A percentile compares a stretch with the other conserved stretches of the same genome.
Conservation (phyloP, 73 alveolate genomes). For the Paramecium caudatum region DNA sequence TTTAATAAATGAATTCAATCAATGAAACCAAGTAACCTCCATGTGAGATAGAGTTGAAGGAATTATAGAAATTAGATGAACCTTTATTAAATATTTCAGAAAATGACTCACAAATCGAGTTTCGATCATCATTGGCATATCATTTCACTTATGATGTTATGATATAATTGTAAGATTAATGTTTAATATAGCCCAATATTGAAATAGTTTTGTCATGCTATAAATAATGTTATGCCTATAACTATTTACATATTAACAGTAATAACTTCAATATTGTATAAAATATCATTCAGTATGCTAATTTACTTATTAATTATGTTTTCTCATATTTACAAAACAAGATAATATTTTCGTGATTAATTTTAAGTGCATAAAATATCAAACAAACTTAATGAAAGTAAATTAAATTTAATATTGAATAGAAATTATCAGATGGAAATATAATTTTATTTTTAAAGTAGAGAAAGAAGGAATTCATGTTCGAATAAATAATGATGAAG, state of each 20-base stretch:
- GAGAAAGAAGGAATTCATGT: conserved; percentile 28
- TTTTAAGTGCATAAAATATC: not conserved
- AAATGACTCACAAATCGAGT: not conserved
- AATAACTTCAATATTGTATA: not conserved
- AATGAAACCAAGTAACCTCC: no score
- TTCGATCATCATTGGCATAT: not conserved
- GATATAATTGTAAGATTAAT: not conserved
- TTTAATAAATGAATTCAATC: conserved; percentile 10
- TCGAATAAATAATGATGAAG: not conserved
- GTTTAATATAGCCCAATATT: not conserved
- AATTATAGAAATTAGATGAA: no score
- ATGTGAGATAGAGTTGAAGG: no score
- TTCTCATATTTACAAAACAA: conserved; percentile 12
- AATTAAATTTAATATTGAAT: not conserved
- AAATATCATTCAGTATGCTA: not conserved
- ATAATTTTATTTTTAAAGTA: conserved; percentile 6
- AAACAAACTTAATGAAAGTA: conserved; percentile 48
- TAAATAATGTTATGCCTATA: not conserved
- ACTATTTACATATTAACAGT: not conserved
- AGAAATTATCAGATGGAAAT: conserved; percentile 67
- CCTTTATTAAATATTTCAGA: not conserved
- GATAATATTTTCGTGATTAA: conserved; percentile 45
- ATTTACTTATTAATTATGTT: conserved; percentile 39
- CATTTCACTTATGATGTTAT: not conserved
- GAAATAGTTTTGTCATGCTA: not conserved